Evolutionary conservation across 495 filamentous ascomycete genomes (phyloP).

Genomic region (Paragyromitra xinjiangensis): DNA sequence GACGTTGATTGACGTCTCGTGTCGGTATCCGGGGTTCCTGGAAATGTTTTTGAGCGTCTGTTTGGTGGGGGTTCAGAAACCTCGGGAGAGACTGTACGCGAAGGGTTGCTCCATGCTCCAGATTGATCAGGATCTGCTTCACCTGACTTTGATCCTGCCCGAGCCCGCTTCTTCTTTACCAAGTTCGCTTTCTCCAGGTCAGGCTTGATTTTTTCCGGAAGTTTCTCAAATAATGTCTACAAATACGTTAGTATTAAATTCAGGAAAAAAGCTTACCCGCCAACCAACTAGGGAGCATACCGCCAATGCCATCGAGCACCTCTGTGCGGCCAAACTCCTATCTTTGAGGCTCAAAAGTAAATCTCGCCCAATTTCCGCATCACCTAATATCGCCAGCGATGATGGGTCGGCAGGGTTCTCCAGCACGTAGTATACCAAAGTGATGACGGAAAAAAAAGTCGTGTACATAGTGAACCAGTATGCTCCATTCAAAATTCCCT

Average conservation of each 20-base stretch:
- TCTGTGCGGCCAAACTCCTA: conserved; percentile 86
- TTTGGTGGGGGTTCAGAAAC: conserved; percentile 54
- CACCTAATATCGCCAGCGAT: conserved; percentile 79
- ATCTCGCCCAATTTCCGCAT: conserved; percentile 83
- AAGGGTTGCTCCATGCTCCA: conserved; percentile 59
- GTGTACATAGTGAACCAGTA: conserved; percentile 99
- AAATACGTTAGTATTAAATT: conserved; percentile 51
- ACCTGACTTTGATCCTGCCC: conserved; percentile 61
- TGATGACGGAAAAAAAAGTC: conserved; percentile 91
- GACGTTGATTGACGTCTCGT: conserved; percentile 50
- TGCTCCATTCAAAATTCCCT: conserved; percentile 81
- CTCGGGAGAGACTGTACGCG: conserved; percentile 55
- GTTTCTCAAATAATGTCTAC: conserved; percentile 78
- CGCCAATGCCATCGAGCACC: conserved; percentile 77
- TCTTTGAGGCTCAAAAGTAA: conserved; percentile 79
- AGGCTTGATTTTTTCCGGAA: conserved; percentile 74
- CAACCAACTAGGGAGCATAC: conserved; percentile 62
- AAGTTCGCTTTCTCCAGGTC: conserved; percentile 57
- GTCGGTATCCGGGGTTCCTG: conserved; percentile 38
- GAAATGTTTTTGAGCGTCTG: conserved; percentile 54
- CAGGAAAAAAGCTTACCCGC: background rate
- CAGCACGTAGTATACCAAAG: conserved; percentile 85
- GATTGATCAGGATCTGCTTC: conserved; percentile 60
- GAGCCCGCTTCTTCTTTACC: conserved; percentile 67
- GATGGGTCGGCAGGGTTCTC: conserved; percentile 85